Evolutionary conservation across 805 yeast genomes (phyloP), one percentile per base, ranked within the genome.

Genomic region (Candida yuanshanica): DNA sequence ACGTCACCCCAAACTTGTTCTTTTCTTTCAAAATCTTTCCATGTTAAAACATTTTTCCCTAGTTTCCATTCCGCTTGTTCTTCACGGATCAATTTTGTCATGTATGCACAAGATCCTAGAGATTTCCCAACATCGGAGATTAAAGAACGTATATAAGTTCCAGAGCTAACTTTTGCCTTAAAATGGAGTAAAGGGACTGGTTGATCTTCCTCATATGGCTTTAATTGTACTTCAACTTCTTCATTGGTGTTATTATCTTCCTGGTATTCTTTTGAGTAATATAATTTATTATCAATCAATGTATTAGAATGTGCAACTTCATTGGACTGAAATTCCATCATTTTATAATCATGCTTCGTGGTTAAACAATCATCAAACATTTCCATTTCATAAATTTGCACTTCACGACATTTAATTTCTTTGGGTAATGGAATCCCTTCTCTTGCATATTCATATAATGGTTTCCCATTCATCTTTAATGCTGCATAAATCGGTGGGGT

Each of bases 401-500:
- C 88, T 22, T 77, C 76, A 50, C 99, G 72, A 2, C 85, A 74
- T 53, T 84, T 79, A 39, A 95, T 87, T n/a, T 82, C 75, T 37
- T 77, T 73, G 0, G 99, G 99, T 17, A 93, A 69, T 0, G 96
- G 91, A 20, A 75, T 66, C 0, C 95, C 95, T 47, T 83, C 77
- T 48, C 99, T 72, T 2, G 99, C 99, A 59, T 93, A 93, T 53
- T 91, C 96, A 58, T 95, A 89, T 36, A 95, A 66, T 4, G 95
- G 95, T 63, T 81, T 88, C 14, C 99, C 99, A 56, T 88, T 81
- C 80, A 95, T 83, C 58, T 91, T 91, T 44, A 95, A 67, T 0
- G 99, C 99, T 14, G 96, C 86, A 61, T 78, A 93, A 12, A 93
- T 82, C 0, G 99, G 99, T 11, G 99, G 99, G 1, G 95, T 83